phyloP scores from a whole-genome alignment of 108 stramenopile genomes.

The Fragilaria crotonensis region DNA sequence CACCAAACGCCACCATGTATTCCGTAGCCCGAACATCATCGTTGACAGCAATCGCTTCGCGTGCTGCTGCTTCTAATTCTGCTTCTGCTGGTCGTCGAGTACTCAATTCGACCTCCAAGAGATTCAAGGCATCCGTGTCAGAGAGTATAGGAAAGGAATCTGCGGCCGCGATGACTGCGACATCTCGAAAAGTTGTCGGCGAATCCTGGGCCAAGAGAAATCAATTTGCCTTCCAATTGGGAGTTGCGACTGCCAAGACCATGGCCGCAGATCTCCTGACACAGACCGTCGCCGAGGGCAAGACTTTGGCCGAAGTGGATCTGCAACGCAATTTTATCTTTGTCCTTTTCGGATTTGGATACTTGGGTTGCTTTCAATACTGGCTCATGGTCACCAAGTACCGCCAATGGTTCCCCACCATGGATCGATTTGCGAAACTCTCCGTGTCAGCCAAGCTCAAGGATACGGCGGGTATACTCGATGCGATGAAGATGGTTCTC shows the following conservation, averaged over 20 bases:
- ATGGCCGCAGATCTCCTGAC: conserved; percentile 73
- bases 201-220: no score
- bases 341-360: conserved; percentile 79
- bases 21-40: no score
- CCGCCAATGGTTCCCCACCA: conserved; percentile 76
- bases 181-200: no score
- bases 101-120: no score
- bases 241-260: conserved; percentile 76
- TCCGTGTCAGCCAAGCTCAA: conserved; percentile 65
- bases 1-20: no score
- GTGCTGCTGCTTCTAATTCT: no score
- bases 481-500: conserved; percentile 84
- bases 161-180: no score
- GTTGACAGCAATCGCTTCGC: no score
- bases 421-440: conserved; percentile 66
- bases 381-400: conserved; percentile 84
- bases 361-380: conserved; percentile 85
- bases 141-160: no score
- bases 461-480: conserved; percentile 69
- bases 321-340: conserved; percentile 75
- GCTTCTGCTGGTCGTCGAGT: no score
- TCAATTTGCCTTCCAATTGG: conserved; percentile 76
- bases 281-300: conserved; percentile 74
- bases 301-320: conserved; percentile 64
- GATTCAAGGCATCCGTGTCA: no score